Conservation (phyloP, 768 basidiomycete genomes). For the Suillus variegatus region DNA sequence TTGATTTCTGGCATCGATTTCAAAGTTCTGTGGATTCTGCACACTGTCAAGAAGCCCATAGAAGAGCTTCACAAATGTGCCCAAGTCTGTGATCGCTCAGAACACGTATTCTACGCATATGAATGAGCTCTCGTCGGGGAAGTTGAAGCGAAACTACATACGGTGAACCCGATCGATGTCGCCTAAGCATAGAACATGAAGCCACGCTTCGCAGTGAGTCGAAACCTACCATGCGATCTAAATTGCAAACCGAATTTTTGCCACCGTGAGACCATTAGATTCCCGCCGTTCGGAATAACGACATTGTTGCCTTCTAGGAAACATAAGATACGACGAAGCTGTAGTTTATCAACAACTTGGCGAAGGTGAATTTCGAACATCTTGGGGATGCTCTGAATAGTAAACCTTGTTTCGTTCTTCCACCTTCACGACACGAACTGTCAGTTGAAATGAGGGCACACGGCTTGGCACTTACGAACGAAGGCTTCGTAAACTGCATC, state of each 20-base stretch:
- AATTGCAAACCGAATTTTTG: constrained; percentile 47
- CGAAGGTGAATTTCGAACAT: constrained; percentile 25
- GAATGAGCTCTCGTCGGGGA: not conserved
- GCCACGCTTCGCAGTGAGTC: not conserved
- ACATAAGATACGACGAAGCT: constrained; percentile 46
- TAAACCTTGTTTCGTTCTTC: constrained; percentile 45
- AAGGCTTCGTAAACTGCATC: constrained; percentile 44
- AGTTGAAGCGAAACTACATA: constrained; percentile 24
- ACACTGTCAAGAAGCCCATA: too few relatives aligned
- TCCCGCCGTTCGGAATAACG: constrained; percentile 44
- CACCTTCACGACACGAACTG: constrained; percentile 33
- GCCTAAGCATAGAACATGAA: constrained; percentile 27
- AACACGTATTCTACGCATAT: constrained; percentile 30
- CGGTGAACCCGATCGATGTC: constrained; percentile 53
- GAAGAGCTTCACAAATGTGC: too few relatives aligned
- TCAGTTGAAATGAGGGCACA: not conserved
- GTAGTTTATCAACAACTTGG: not conserved
- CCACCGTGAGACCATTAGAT: constrained; percentile 26
- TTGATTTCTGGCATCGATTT: too few relatives aligned
- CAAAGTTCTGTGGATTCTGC: too few relatives aligned
- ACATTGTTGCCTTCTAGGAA: constrained; percentile 43
- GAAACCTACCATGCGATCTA: constrained; percentile 40
- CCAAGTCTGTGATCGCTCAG: too few relatives aligned
- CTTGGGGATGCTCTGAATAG: constrained; percentile 50
- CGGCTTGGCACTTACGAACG: constrained; percentile 34